phyloP scores from a whole-genome alignment of 768 basidiomycete genomes.

The Rickenella mellea region DNA sequence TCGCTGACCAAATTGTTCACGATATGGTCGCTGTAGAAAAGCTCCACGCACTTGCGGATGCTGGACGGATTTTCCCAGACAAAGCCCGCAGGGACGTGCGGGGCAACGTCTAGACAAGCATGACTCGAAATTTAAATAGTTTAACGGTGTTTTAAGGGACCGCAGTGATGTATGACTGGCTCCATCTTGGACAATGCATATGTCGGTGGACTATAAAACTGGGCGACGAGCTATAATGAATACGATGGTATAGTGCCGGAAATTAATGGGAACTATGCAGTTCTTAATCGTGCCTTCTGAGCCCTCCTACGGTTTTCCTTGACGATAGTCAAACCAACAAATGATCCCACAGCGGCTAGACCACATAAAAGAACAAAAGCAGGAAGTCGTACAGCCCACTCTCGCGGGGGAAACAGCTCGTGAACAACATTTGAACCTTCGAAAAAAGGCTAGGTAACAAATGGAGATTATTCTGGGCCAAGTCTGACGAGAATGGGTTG shows the following conservation, averaged over 20 bases:
- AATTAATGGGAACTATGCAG: conserved; percentile 30
- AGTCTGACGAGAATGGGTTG: conserved; percentile 1
- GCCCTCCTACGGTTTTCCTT: conserved; percentile 66
- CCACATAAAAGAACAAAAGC: conserved; percentile 76
- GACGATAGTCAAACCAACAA: conserved; percentile 68
- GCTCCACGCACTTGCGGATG: conserved; percentile 45
- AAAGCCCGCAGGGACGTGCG: conserved; percentile 11
- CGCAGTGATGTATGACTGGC: conserved; percentile 2
- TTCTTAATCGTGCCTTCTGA: conserved; percentile 49
- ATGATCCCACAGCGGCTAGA: conserved; percentile 67
- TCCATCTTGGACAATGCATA: not conserved
- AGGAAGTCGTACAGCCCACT: conserved; percentile 89
- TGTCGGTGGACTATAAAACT: conserved; percentile 1
- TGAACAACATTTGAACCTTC: conserved; percentile 67
- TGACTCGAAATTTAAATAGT: too few species aligned
- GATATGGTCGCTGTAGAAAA: conserved; percentile 66
- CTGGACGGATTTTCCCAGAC: conserved; percentile 13
- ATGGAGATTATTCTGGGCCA: conserved; percentile 5
- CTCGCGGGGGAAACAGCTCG: conserved; percentile 71
- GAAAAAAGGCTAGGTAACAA: conserved; percentile 64
- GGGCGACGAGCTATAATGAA: conserved; percentile 3
- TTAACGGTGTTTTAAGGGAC: too few species aligned
- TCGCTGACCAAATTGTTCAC: conserved; percentile 49
- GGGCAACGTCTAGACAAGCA: too few species aligned
- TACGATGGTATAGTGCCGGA: conserved; percentile 1